Conservation (phyloP, 2,329 filamentous ascomycete genomes). For the Alternaria triticina region DNA sequence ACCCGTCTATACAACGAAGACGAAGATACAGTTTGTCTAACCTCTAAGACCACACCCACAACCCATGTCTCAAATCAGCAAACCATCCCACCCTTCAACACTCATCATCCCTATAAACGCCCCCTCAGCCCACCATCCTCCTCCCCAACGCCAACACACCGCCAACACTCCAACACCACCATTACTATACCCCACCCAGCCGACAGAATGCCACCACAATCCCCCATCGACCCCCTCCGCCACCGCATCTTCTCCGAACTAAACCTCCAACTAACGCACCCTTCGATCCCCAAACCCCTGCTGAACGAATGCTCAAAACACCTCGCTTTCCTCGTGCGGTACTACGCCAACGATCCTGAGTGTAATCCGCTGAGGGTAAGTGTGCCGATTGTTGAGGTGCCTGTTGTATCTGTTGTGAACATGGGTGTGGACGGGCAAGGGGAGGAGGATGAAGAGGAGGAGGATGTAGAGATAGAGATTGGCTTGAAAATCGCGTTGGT, state of each 20-base stretch:
- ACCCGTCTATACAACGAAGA: neutral
- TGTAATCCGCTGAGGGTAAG: neutral
- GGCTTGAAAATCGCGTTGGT: neutral
- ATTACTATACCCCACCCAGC: too few relatives aligned
- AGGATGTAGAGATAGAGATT: neutral
- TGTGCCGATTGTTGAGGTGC: neutral
- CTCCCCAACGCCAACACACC: too few relatives aligned
- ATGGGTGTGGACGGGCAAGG: too few relatives aligned
- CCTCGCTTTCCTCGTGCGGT: neutral
- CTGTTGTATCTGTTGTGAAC: neutral
- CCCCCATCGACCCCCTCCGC: neutral
- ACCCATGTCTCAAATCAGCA: neutral
- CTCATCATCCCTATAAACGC: neutral
- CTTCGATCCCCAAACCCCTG: neutral
- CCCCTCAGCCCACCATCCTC: neutral
- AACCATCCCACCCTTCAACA: accelerated
- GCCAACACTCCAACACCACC: too few relatives aligned
- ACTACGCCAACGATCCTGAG: neutral
- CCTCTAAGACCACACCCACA: neutral
- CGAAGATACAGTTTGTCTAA: neutral
- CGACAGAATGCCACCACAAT: too few relatives aligned
- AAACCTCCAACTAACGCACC: neutral
- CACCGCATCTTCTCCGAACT: conserved; percentile 7
- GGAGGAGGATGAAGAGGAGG: accelerated
- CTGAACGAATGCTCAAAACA: neutral